Evolutionary conservation across 2,329 filamentous ascomycete genomes (phyloP), one percentile per base, ranked within the genome.

Genomic region (Sarocladium oryzae): DNA sequence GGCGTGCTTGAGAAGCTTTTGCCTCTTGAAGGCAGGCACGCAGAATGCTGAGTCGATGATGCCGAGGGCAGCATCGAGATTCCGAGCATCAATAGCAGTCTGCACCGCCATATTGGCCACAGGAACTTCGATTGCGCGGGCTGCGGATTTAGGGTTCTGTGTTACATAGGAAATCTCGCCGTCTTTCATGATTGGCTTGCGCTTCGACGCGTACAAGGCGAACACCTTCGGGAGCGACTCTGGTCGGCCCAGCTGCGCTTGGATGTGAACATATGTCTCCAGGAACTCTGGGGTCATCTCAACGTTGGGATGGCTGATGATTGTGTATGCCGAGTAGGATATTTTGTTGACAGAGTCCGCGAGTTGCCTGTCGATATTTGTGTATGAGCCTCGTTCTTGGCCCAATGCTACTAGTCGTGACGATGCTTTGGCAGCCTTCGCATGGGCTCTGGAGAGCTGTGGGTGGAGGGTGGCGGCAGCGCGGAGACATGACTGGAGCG

Each of bases 121-220:
- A 3, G 76, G 71, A n/a, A 77, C 63, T 15, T 89, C 82, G 24
- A 97, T 80, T 10, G 90, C 89, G 61, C 83, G 85, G 51, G 82
- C 77, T 40, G 84, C 75, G 41, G 79, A 77, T 55, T 85, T 83
- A 15, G 89, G 85, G 37, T 86, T 88, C 37, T 80, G 81, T 48
- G 74, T 65, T 36, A 72, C 73, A 61, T 84, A 89, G 55, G 70
- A 69, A 50, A 88, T 71, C 8, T 78, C 77, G 15, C 77, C 78
- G 16, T 79, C 76, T 49, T 75, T 75, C 59, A 81, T 73, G 49
- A 77, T 69, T 2, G 90, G 87, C 55, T 83, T 73, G 9, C 88
- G 86, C 68, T 97, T 99, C 58, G 81, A 81, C 46, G 89, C 88
- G 65, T 92, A 97, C 50, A 96, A 76, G 52, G 84, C 73, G 62